Evolutionary conservation across 768 basidiomycete species (phyloP).

Genomic region (Pholiota molesta): DNA sequence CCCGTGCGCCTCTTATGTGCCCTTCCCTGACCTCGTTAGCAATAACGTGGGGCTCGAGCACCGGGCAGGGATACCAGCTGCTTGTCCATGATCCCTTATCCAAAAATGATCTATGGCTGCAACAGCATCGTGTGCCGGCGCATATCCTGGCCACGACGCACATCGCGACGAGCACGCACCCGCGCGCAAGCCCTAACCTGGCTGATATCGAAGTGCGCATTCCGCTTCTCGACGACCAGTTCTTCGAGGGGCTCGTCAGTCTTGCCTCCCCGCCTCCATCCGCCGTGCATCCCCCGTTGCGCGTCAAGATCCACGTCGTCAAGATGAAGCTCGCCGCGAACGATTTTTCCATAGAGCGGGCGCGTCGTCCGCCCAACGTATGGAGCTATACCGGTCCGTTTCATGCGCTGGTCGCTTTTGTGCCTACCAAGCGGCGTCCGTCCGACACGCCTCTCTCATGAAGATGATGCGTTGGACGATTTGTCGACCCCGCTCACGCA

Average conservation of each 20-base stretch:
- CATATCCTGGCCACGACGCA: no score
- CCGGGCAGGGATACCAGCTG: not conserved
- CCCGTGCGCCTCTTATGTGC: not conserved
- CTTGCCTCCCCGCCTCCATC: not conserved
- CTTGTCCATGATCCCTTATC: not conserved
- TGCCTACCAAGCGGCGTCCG: no score
- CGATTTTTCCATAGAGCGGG: not conserved
- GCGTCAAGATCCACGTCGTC: not conserved
- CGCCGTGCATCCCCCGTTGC: not conserved
- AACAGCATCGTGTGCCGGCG: not conserved
- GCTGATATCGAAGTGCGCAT: not conserved
- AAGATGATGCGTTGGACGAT: no score
- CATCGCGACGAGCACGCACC: not conserved
- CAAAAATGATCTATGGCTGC: not conserved
- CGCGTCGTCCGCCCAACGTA: slow-evolving; percentile 18
- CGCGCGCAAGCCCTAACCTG: not conserved
- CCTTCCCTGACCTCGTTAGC: not conserved
- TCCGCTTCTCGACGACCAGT: not conserved
- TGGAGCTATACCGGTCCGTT: slow-evolving; percentile 32
- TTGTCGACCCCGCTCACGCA: slow-evolving; percentile 5
- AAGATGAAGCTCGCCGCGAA: not conserved
- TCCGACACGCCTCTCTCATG: no score
- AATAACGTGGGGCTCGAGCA: not conserved
- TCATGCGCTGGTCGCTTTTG: slow-evolving; percentile 21
- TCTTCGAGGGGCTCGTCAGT: not conserved